Evolutionary conservation across 345 rosid genomes (phyloP).

Genomic region (Boechera stricta): DNA sequence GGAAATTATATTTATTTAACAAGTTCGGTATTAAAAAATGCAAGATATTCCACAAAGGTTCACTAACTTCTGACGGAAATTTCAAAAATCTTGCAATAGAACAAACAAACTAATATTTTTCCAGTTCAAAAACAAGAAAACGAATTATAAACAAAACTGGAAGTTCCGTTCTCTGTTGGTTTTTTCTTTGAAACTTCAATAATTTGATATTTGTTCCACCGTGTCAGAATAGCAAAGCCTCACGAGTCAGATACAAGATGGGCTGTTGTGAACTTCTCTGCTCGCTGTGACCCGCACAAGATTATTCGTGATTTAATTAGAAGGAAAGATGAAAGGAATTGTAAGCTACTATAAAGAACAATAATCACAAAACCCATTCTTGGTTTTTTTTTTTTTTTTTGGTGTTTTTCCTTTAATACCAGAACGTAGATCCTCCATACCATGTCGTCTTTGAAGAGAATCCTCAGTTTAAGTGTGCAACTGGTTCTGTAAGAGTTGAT

Average conservation of each 20-base stretch:
- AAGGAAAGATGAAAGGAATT: slow-evolving; percentile 74
- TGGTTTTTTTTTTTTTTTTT: background rate
- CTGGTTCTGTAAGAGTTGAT: slow-evolving; percentile 68
- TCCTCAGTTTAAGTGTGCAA: slow-evolving; percentile 52
- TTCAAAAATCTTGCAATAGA: background rate
- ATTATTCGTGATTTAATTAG: slow-evolving; percentile 56
- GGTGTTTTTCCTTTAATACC: background rate
- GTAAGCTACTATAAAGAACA: slow-evolving; percentile 52
- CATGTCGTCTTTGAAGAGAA: slow-evolving; percentile 55
- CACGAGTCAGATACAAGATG: slow-evolving; percentile 60
- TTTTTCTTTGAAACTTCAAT: no score
- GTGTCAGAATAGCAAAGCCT: no score
- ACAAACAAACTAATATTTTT: background rate
- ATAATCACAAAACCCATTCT: background rate
- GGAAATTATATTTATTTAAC: background rate
- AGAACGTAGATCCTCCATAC: slow-evolving; percentile 59
- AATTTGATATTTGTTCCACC: no score
- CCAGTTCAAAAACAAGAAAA: background rate
- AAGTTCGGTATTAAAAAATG: background rate
- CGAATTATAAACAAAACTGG: background rate
- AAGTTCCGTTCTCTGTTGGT: no score
- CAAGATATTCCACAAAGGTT: background rate
- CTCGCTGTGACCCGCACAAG: slow-evolving; percentile 56
- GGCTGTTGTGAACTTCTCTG: slow-evolving; percentile 85
- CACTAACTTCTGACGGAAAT: background rate